Base-by-base conservation (phyloP, 2,329 filamentous ascomycete genomes). In the Fusarium sp. region DNA sequence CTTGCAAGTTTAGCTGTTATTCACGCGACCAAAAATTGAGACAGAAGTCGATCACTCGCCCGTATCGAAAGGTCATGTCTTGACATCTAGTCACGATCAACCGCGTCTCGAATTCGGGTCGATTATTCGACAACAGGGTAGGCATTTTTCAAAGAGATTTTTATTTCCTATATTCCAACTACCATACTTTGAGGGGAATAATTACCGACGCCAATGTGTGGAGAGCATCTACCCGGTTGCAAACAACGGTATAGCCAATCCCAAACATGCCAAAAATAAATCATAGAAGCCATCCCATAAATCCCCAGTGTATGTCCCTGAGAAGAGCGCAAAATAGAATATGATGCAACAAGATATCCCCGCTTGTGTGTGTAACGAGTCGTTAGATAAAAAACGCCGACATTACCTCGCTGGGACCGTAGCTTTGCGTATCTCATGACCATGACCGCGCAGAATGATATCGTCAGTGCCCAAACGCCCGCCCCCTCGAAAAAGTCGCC, bases 361-460 rank as follows among this genome's bases (percentile, higher is more conserved):
- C 57, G 64, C 50, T 36, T 63, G 56, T 66, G 66, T 64, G 64
- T 65, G 42, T 64, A 60, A 66, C 56, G 36, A 65, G 67, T 58
- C 64, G 68, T 69, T 57, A 69, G 58, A 65, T 66, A 27, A 36
- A 60, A 63, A 77, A 77, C 73, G 50, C 70, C 69, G 35, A 64
- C 47, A 68, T 68, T 54, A 63, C 61, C 29, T 65, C 66, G 59
- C 66, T 57, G 52, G 36, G 57, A 47, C 61, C 57, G 66, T 74
- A 60, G 67, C 65, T 60, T 52, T 72, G 66, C 63, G 60, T 68
- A 63, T 71, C 64, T 73, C 74, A 70, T 78, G 61, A 76, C 64
- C 57, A 45, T 50, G 57, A 33, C 42, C 47, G 31, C 52, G 59
- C 57, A 66, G 31, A 64, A 64, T 65, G 59, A 60, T 61, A 68